Conservation (phyloP, 371 early-diverging fungal species). For the Rhizomucor miehei region DNA sequence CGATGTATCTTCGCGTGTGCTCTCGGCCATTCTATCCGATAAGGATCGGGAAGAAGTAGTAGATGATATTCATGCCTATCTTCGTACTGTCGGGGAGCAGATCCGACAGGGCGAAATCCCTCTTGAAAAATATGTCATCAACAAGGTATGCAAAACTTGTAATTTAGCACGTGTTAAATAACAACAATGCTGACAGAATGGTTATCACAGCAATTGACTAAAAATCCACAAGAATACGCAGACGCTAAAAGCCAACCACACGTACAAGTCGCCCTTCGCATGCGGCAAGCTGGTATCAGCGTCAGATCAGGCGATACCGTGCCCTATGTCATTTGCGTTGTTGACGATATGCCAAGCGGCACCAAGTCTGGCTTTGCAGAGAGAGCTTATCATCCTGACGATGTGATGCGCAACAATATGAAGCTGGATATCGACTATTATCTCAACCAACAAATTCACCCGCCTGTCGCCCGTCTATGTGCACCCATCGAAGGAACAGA, state of each 20-base stretch:
- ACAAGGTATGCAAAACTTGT: conserved; percentile 62
- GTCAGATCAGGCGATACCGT: conserved; percentile 92
- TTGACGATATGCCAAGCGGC: conserved; percentile 37
- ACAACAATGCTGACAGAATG: not conserved
- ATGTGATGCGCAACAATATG: conserved; percentile 62
- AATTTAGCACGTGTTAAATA: no score
- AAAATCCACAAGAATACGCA: conserved; percentile 90
- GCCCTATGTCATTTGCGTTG: conserved; percentile 93
- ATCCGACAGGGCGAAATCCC: conserved; percentile 72
- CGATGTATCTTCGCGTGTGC: conserved; percentile 81
- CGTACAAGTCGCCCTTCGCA: conserved; percentile 91
- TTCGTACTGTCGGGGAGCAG: conserved; percentile 67
- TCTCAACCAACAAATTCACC: conserved; percentile 93
- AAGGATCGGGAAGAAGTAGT: conserved; percentile 76
- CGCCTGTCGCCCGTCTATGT: conserved; percentile 90
- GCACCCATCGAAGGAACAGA: conserved; percentile 90
- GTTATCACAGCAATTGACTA: conserved; percentile 71
- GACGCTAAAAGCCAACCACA: conserved; percentile 94
- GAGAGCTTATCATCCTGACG: conserved; percentile 90
- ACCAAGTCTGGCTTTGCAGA: conserved; percentile 62
- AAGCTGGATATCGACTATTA: conserved; percentile 95
- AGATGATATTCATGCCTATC: conserved; percentile 72
- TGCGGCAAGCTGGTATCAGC: conserved; percentile 71
- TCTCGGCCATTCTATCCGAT: conserved; percentile 77
- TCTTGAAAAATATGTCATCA: conserved; percentile 88